These are phyloP conservation scores for Boechera stricta DNA, from an alignment of 345 rosid genomes.

Conservation along the genomic window DNA sequence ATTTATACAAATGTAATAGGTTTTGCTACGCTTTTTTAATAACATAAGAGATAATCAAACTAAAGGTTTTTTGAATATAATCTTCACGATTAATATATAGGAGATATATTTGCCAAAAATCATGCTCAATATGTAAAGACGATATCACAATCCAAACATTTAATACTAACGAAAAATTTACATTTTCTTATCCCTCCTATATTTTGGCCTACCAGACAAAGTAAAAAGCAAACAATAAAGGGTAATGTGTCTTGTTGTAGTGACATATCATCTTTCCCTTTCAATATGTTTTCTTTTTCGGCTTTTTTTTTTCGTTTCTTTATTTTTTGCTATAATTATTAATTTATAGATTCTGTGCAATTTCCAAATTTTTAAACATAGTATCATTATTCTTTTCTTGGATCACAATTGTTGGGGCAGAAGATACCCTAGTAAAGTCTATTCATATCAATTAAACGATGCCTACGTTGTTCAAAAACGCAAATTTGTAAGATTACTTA, in stretches of 20 bases:
- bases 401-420: constrained; percentile 27
- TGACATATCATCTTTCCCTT: constrained; percentile 45
- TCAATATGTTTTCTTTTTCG: constrained; percentile 40
- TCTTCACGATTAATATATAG: background rate
- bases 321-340: background rate
- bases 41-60: background rate
- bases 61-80: background rate
- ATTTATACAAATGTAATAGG: background rate
- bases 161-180: background rate
- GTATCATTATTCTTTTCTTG: constrained; percentile 38
- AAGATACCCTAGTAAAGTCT: constrained; percentile 28
- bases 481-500: constrained; percentile 2
- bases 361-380: background rate
- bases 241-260: constrained; percentile 38
- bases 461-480: background rate
- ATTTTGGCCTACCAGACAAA: constrained; percentile 39
- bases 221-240: constrained; percentile 43
- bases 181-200: constrained; percentile 23
- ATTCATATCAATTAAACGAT: background rate
- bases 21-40: background rate
- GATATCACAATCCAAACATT: constrained; percentile 6
- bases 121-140: background rate
- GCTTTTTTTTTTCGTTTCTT: constrained; percentile 21
- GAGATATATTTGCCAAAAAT: background rate
- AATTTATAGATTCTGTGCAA: background rate